These are phyloP conservation scores for Penicillium bialowiezense DNA, from an alignment of 495 filamentous ascomycete species.

Conservation along the genomic window DNA sequence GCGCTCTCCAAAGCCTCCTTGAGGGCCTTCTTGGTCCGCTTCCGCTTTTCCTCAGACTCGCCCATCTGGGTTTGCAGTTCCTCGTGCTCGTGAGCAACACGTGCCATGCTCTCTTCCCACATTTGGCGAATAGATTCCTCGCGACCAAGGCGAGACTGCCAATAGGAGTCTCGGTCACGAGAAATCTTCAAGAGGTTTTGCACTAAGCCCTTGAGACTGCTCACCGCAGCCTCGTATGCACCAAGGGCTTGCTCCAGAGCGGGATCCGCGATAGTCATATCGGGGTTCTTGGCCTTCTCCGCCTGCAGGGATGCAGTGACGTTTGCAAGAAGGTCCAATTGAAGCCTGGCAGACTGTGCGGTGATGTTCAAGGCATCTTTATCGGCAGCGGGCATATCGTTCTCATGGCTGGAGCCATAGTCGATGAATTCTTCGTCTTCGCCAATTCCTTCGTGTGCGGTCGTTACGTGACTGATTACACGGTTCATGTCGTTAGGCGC, in stretches of 20 bases:
- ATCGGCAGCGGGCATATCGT: slow-evolving; percentile 64
- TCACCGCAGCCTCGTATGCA: slow-evolving; percentile 86
- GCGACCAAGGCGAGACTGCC: slow-evolving; percentile 90
- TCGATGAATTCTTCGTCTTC: slow-evolving; percentile 87
- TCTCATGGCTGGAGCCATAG: slow-evolving; percentile 74
- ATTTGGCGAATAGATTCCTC: slow-evolving; percentile 84
- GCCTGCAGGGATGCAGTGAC: slow-evolving; percentile 77
- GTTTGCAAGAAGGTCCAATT: slow-evolving; percentile 82
- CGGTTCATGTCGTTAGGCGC: slow-evolving; percentile 50
- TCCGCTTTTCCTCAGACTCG: slow-evolving; percentile 86
- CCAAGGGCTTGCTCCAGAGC: slow-evolving; percentile 73
- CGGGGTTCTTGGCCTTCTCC: slow-evolving; percentile 67
- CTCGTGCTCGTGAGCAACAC: slow-evolving; percentile 89
- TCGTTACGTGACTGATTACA: slow-evolving; percentile 44
- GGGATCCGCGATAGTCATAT: slow-evolving; percentile 67
- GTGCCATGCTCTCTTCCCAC: slow-evolving; percentile 99
- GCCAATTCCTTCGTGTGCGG: slow-evolving; percentile 49
- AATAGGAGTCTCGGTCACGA: slow-evolving; percentile 89
- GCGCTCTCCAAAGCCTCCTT: slow-evolving; percentile 76
- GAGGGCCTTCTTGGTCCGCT: slow-evolving; percentile 82
- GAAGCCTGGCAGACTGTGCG: slow-evolving; percentile 88
- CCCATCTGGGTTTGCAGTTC: slow-evolving; percentile 81
- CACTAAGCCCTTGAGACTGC: slow-evolving; percentile 80
- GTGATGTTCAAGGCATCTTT: slow-evolving; percentile 95
- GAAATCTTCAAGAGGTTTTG: slow-evolving; percentile 89